Conservation (phyloP, 352 stramenopile species). For the Phytophthora europaea region DNA sequence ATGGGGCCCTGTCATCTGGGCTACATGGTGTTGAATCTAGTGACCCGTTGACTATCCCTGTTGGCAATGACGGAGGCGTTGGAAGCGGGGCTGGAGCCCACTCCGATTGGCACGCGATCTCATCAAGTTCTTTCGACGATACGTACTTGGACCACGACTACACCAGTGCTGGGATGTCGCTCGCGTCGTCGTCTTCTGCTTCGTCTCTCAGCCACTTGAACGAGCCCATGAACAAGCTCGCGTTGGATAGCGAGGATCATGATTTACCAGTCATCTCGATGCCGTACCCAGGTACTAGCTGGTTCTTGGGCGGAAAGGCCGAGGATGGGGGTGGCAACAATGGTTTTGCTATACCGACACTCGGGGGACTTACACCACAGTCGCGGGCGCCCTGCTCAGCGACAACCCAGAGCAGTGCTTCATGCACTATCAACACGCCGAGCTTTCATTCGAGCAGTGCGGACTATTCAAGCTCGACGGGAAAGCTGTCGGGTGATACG, state of each 20-base stretch:
- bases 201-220: constrained; percentile 37
- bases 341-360: constrained; percentile 29
- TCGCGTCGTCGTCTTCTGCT: constrained; percentile 21
- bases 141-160: constrained; percentile 47
- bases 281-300: constrained; percentile 43
- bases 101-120: constrained; percentile 44
- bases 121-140: constrained; percentile 47
- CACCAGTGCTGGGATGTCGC: constrained; percentile 21
- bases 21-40: constrained; percentile 7
- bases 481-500: constrained; percentile 23
- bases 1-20: not conserved
- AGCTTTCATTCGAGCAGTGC: constrained; percentile 21
- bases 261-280: constrained; percentile 44
- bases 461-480: constrained; percentile 18
- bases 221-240: constrained; percentile 41
- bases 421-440: constrained; percentile 24
- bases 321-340: constrained; percentile 21
- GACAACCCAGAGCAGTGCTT: constrained; percentile 18
- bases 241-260: constrained; percentile 34
- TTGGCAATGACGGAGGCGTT: constrained; percentile 16
- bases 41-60: constrained; percentile 14
- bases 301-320: constrained; percentile 40
- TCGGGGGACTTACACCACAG: constrained; percentile 31
- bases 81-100: constrained; percentile 16
- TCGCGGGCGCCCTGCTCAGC: constrained; percentile 13